Evolutionary conservation across 1,284 basidiomycete genomes (phyloP).

Genomic region (Neotropicomus parvogracilis): DNA sequence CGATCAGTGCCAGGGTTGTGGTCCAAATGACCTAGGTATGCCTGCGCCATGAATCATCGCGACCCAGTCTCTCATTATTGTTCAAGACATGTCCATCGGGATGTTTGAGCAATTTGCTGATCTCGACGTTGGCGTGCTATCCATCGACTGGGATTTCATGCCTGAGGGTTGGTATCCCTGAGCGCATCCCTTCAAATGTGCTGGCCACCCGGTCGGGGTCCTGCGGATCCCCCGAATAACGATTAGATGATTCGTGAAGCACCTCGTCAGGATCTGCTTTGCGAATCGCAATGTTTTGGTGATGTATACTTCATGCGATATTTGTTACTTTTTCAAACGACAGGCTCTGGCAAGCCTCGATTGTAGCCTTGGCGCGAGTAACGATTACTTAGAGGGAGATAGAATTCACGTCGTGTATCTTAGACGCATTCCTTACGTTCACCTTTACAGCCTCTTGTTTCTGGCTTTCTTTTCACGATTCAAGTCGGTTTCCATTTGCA

Average conservation of each 20-base stretch:
- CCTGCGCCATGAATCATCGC: background rate
- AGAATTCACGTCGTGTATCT: conserved; percentile 25
- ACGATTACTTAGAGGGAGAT: conserved; percentile 9
- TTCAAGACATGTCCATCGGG: conserved; percentile 53
- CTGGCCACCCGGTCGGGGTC: conserved; percentile 2
- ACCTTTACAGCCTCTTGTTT: conserved; percentile 2
- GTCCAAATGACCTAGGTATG: conserved; percentile 45
- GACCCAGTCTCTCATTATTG: conserved; percentile 4
- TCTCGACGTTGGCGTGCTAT: conserved; percentile 42
- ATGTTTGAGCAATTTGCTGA: conserved; percentile 43
- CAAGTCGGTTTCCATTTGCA: conserved; percentile 2
- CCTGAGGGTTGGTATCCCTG: conserved; percentile 45
- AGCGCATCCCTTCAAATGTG: background rate
- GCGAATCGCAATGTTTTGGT: conserved; percentile 11
- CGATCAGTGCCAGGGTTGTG: conserved; percentile 49
- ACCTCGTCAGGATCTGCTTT: conserved; percentile 23
- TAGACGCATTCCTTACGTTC: conserved; percentile 18
- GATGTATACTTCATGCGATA: conserved; percentile 20
- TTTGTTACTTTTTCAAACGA: conserved; percentile 11
- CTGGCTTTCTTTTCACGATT: background rate
- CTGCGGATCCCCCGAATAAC: conserved; percentile 7
- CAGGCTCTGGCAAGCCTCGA: conserved; percentile 22
- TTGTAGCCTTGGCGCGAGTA: conserved; percentile 15
- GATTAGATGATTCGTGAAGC: conserved; percentile 9
- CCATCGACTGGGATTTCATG: conserved; percentile 23